Percentiles rank a stretch among this genome's conserved stretches.
These are phyloP conservation scores for Paraglomus brasilianum DNA, from an alignment of 192 early-diverging fungal genomes.

Conservation along the genomic window DNA sequence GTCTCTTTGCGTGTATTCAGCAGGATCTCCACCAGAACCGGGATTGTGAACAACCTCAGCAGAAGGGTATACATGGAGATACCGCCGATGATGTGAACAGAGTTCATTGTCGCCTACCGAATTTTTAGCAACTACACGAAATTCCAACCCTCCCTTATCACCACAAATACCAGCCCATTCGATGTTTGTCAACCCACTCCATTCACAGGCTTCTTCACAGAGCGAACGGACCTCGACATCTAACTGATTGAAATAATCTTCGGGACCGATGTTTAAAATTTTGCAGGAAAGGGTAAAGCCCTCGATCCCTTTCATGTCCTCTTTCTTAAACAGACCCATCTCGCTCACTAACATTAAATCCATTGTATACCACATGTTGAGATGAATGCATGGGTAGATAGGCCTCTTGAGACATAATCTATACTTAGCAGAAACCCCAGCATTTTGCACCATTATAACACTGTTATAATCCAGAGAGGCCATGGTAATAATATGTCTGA, in stretches of 20 bases:
- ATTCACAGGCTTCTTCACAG: slow-evolving; percentile 23
- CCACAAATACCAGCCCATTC: slow-evolving; percentile 24
- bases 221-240: slow-evolving; percentile 22
- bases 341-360: slow-evolving; percentile 31
- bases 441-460: no score
- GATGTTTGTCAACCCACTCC: slow-evolving; percentile 19
- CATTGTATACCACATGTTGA: slow-evolving; percentile 29
- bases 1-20: no score
- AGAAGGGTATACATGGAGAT: no score
- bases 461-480: no score
- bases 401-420: slow-evolving; percentile 18
- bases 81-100: no score
- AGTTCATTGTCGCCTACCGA: no score
- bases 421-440: no score
- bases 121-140: no score
- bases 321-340: slow-evolving; percentile 27
- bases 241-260: not conserved
- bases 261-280: slow-evolving; percentile 12
- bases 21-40: no score
- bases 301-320: slow-evolving; percentile 22
- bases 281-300: slow-evolving; percentile 20
- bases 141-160: slow-evolving; percentile 29
- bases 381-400: slow-evolving; percentile 22
- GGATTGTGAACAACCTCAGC: no score
- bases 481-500: no score